phyloP scores from a whole-genome alignment of 2,329 filamentous ascomycete species.

The Rutstroemia sp. region DNA sequence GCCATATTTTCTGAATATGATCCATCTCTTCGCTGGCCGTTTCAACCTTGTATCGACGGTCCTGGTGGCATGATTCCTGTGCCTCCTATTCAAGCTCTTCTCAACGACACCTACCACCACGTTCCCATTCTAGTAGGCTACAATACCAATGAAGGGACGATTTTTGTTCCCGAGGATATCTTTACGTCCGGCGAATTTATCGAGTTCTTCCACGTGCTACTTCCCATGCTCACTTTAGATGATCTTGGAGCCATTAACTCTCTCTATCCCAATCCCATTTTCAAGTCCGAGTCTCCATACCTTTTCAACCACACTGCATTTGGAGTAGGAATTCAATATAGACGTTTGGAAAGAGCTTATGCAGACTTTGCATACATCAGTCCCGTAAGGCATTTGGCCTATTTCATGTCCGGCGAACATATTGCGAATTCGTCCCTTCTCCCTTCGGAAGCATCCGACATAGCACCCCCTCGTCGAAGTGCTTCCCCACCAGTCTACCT shows the following conservation, averaged over 20 bases:
- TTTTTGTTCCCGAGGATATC: slow-evolving; percentile 49
- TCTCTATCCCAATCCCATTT: slow-evolving; percentile 55
- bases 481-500: slow-evolving; percentile 37
- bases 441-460: not conserved
- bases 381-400: slow-evolving; percentile 53
- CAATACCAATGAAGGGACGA: slow-evolving; percentile 61
- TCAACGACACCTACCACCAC: slow-evolving; percentile 42
- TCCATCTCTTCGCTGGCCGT: slow-evolving; percentile 49
- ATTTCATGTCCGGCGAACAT: slow-evolving; percentile 30
- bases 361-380: slow-evolving; percentile 58
- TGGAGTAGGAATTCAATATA: slow-evolving; percentile 46
- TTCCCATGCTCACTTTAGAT: slow-evolving; percentile 45
- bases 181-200: slow-evolving; percentile 45
- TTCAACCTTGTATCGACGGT: slow-evolving; percentile 62
- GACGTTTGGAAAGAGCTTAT: slow-evolving; percentile 52
- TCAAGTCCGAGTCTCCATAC: slow-evolving; percentile 27
- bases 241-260: slow-evolving; percentile 49
- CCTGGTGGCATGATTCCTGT: slow-evolving; percentile 45
- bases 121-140: slow-evolving; percentile 63
- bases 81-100: slow-evolving; percentile 53
- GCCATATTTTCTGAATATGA: slow-evolving; percentile 38
- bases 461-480: too few species aligned
- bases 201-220: slow-evolving; percentile 52
- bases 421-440: not conserved
- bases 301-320: not conserved